phyloP scores from a whole-genome alignment of 805 yeast genomes.

The Metschnikowia amazonensis region DNA sequence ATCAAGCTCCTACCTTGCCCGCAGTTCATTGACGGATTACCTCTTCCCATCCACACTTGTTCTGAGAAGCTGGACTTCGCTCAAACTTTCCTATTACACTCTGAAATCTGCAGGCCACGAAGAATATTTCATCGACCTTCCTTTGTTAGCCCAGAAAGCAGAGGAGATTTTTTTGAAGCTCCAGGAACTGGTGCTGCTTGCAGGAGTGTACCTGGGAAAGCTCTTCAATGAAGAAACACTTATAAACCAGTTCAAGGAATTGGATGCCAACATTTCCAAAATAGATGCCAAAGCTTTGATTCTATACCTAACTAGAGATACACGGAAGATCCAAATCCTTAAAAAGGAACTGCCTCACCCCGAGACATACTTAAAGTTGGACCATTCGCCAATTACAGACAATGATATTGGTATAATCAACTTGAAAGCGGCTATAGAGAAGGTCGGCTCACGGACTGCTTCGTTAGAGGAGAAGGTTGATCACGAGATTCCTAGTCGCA shows the following conservation, averaged over 20 bases:
- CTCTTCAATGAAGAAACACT: constrained; percentile 17
- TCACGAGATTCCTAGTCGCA: constrained; percentile 15
- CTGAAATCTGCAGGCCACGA: constrained; percentile 1
- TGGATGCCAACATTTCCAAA: constrained; percentile 14
- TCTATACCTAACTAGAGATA: constrained; percentile 27
- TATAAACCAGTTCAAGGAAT: constrained; percentile 7
- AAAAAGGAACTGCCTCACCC: neutral
- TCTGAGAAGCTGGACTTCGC: constrained; percentile 5
- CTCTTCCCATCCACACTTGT: constrained; percentile 11
- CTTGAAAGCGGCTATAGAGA: constrained; percentile 22
- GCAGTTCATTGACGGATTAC: constrained; percentile 6
- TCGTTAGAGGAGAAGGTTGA: constrained; percentile 21
- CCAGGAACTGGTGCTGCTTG: constrained; percentile 1
- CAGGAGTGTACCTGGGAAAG: constrained; percentile 17
- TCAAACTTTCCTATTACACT: neutral
- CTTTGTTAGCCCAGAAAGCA: constrained; percentile 5
- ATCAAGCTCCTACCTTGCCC: neutral
- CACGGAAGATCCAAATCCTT: constrained; percentile 3
- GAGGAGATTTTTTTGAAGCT: neutral
- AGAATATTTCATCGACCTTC: constrained; percentile 23
- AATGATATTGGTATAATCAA: constrained; percentile 32
- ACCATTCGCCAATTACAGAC: constrained; percentile 17
- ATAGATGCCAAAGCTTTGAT: constrained; percentile 28
- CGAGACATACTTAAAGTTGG: constrained; percentile 23
- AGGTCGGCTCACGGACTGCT: constrained; percentile 18